phyloP scores from a whole-genome alignment of 192 early-diverging fungal species.

The Chytriomyces confervae region DNA sequence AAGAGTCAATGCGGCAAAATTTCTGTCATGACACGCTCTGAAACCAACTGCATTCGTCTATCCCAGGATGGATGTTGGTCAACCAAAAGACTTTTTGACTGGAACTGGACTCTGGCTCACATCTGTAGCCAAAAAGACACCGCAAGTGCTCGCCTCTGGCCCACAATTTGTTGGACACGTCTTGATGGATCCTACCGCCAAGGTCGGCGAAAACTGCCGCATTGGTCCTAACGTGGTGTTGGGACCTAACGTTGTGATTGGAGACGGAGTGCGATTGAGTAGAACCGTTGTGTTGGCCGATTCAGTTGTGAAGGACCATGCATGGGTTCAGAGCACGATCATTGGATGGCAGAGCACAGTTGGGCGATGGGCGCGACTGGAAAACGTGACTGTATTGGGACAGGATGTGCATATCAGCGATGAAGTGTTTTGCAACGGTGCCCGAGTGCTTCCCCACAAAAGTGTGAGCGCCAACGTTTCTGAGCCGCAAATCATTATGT shows the following conservation, averaged over 20 bases:
- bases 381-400: conserved; percentile 92
- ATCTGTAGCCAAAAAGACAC: conserved; percentile 77
- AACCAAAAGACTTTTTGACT: conserved; percentile 97
- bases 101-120: conserved; percentile 92
- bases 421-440: conserved; percentile 68
- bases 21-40: too few relatives aligned
- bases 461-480: conserved; percentile 34
- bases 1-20: too few relatives aligned
- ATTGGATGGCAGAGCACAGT: conserved; percentile 96
- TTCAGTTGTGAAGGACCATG: conserved; percentile 81
- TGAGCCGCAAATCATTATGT: conserved; percentile 53
- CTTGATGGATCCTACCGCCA: conserved; percentile 88
- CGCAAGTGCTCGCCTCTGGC: conserved; percentile 73
- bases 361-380: conserved; percentile 92
- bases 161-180: conserved; percentile 80
- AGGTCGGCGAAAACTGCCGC: conserved; percentile 92
- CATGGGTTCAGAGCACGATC: conserved; percentile 90
- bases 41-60: too few relatives aligned
- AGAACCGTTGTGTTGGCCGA: conserved; percentile 86
- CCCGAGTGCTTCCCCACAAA: conserved; percentile 63
- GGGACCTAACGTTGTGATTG: conserved; percentile 86
- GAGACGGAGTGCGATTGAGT: conserved; percentile 91
- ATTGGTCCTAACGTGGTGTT: conserved; percentile 98
- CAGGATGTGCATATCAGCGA: conserved; percentile 95
- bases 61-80: conserved; percentile 88